phyloP scores from a whole-genome alignment of 2,329 filamentous ascomycete genomes.

The Aspergillus sp. region DNA sequence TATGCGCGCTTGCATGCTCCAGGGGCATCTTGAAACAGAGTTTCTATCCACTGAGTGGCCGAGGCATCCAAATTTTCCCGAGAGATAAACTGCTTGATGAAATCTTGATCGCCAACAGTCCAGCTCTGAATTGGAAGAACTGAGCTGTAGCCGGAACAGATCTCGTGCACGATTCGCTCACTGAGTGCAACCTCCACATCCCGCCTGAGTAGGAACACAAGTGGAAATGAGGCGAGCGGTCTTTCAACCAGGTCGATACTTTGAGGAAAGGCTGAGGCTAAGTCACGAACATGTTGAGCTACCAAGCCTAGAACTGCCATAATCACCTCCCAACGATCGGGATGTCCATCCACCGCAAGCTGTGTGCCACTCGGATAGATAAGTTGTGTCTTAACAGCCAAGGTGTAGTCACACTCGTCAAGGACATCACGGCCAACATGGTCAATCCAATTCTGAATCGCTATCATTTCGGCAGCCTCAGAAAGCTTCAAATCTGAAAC shows the following conservation, averaged over 20 bases:
- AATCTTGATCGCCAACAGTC: too few relatives aligned
- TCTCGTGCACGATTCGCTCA: too few relatives aligned
- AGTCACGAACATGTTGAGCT: slow-evolving; percentile 34
- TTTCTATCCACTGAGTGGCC: slow-evolving; percentile 7
- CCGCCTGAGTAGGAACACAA: slow-evolving; percentile 57
- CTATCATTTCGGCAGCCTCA: slow-evolving; percentile 53
- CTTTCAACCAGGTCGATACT: slow-evolving; percentile 54
- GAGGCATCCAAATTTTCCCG: slow-evolving; percentile 21
- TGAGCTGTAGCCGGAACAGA: too few relatives aligned
- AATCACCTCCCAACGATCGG: slow-evolving; percentile 54
- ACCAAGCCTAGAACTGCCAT: slow-evolving; percentile 48
- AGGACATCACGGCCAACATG: slow-evolving; percentile 59
- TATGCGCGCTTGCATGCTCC: slow-evolving; percentile 45
- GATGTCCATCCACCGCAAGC: slow-evolving; percentile 54
- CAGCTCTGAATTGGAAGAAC: too few relatives aligned
- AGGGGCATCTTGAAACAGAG: slow-evolving; percentile 36
- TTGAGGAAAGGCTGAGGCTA: slow-evolving; percentile 45
- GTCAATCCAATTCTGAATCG: slow-evolving; percentile 55
- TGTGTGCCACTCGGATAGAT: slow-evolving; percentile 60
- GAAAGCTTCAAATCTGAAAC: slow-evolving; percentile 51
- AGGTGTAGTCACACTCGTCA: slow-evolving; percentile 64
- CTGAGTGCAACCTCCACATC: too few relatives aligned
- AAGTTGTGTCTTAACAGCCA: slow-evolving; percentile 58
- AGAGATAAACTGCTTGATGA: slow-evolving; percentile 38
- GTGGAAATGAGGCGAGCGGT: slow-evolving; percentile 51